These are phyloP conservation scores for Strigomonas oncopelti DNA, from an alignment of 208 protist species.

Conservation along the genomic window DNA sequence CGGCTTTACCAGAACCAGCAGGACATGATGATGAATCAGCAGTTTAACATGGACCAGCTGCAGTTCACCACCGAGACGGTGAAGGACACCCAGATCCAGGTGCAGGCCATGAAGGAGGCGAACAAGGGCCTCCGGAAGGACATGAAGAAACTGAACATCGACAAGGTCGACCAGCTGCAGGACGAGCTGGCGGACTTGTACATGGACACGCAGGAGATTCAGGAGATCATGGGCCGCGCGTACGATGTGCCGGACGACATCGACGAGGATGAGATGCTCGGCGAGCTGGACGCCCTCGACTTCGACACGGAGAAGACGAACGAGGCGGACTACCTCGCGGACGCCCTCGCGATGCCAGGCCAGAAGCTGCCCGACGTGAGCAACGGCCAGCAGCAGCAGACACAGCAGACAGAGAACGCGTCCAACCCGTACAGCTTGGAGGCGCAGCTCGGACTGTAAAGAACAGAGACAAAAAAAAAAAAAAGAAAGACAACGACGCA, in stretches of 20 bases:
- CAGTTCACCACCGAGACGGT: conserved; percentile 88
- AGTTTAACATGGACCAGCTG: conserved; percentile 92
- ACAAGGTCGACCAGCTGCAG: conserved; percentile 83
- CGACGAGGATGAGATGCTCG: conserved; percentile 90
- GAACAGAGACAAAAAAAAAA: conserved; percentile 1
- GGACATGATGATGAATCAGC: conserved; percentile 87
- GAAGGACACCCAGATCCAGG: conserved; percentile 88
- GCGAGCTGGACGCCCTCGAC: conserved; percentile 84
- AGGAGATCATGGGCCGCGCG: conserved; percentile 88
- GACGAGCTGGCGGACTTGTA: conserved; percentile 90
- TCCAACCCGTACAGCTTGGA: conserved; percentile 82
- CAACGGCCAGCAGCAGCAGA: conserved; percentile 26
- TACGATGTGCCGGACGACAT: conserved; percentile 91
- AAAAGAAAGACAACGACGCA: conserved; percentile 14
- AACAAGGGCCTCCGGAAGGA: conserved; percentile 83
- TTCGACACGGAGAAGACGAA: conserved; percentile 76
- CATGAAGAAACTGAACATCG: conserved; percentile 82
- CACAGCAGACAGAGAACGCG: conserved; percentile 34
- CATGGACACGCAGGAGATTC: conserved; percentile 89
- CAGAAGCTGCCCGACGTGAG: conserved; percentile 55
- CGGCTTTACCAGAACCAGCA: conserved; percentile 90
- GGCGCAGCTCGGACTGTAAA: conserved; percentile 80
- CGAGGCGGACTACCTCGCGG: conserved; percentile 78
- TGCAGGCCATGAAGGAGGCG: conserved; percentile 87
- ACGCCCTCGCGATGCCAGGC: conserved; percentile 71